phyloP scores from a whole-genome alignment of 768 basidiomycete genomes.

The Dictyophora rubrovolvata region DNA sequence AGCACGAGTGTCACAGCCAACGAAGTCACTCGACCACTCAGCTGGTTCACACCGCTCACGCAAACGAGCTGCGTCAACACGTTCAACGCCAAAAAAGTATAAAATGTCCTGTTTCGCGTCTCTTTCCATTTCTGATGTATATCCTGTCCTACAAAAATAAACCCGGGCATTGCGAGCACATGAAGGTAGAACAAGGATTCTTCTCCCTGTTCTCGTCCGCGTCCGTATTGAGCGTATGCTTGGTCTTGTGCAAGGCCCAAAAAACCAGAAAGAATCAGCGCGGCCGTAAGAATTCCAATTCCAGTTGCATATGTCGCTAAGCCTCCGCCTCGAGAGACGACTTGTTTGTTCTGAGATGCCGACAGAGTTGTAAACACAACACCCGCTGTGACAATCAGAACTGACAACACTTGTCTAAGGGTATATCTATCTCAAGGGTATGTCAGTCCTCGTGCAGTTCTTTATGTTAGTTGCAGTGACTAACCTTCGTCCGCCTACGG shows the following conservation, averaged over 20 bases:
- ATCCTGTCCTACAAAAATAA: constrained; percentile 36
- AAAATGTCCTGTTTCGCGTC: constrained; percentile 46
- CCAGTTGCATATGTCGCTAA: constrained; percentile 52
- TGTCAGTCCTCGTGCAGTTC: constrained; percentile 4
- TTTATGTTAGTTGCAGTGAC: constrained; percentile 14
- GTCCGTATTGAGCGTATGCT: constrained; percentile 48
- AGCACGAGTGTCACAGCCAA: constrained; percentile 73
- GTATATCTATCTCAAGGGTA: constrained; percentile 42
- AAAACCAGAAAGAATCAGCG: constrained; percentile 70
- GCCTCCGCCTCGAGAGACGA: constrained; percentile 12
- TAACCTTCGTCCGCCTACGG: constrained; percentile 53
- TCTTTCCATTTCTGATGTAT: neutral
- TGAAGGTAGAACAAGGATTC: constrained; percentile 92
- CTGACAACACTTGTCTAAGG: constrained; percentile 54
- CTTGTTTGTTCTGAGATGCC: constrained; percentile 30
- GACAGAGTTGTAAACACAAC: constrained; percentile 77
- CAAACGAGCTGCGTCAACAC: constrained; percentile 79
- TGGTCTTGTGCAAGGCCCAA: constrained; percentile 81
- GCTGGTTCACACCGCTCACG: constrained; percentile 75
- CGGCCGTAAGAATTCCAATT: constrained; percentile 61
- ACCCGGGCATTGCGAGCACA: constrained; percentile 70
- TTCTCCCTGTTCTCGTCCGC: constrained; percentile 44
- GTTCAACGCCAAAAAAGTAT: constrained; percentile 60
- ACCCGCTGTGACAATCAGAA: constrained; percentile 71
- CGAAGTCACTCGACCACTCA: constrained; percentile 66